Conservation (phyloP, 768 basidiomycete species). For the Rhodosporidiobolus sp. region DNA sequence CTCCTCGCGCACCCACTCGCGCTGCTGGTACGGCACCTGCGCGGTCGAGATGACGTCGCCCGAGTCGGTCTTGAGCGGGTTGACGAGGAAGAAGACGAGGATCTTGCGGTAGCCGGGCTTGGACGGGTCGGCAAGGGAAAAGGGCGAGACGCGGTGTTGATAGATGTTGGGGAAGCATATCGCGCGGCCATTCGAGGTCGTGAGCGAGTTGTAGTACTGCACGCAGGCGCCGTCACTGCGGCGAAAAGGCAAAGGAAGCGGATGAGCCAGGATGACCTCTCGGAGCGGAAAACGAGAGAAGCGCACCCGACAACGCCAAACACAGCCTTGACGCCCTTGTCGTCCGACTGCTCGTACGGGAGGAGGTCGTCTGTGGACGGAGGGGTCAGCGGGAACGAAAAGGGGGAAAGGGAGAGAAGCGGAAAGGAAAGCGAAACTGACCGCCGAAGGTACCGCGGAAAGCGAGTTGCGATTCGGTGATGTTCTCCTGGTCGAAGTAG, state of each 20-base stretch:
- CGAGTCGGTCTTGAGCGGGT: constrained; percentile 44
- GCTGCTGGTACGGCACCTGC: constrained; percentile 57
- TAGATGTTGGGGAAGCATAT: constrained; percentile 61
- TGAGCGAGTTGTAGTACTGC: constrained; percentile 54
- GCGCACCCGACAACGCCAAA: constrained; percentile 4
- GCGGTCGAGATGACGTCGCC: constrained; percentile 53
- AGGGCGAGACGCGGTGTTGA: constrained; percentile 54
- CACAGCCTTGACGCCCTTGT: neutral
- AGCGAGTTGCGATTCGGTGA: constrained; percentile 46
- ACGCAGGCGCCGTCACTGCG: constrained; percentile 15
- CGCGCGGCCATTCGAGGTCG: constrained; percentile 50
- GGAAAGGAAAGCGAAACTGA: neutral
- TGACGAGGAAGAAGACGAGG: constrained; percentile 56
- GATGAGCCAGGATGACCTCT: neutral
- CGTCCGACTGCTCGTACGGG: neutral
- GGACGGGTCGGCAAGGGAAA: constrained; percentile 52
- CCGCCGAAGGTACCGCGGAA: constrained; percentile 46
- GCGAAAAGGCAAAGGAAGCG: neutral
- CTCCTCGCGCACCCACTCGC: constrained; percentile 25
- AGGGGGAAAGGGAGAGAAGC: constrained; percentile 32
- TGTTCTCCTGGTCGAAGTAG: constrained; percentile 46
- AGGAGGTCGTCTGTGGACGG: neutral
- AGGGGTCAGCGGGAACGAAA: constrained; percentile 18
- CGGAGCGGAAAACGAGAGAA: neutral
- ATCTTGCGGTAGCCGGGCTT: constrained; percentile 54